Percentiles rank a stretch among this genome's conserved stretches.
These are phyloP conservation scores for Thielaviopsis musarum DNA, from an alignment of 2,329 filamentous ascomycete species.

Conservation along the genomic window DNA sequence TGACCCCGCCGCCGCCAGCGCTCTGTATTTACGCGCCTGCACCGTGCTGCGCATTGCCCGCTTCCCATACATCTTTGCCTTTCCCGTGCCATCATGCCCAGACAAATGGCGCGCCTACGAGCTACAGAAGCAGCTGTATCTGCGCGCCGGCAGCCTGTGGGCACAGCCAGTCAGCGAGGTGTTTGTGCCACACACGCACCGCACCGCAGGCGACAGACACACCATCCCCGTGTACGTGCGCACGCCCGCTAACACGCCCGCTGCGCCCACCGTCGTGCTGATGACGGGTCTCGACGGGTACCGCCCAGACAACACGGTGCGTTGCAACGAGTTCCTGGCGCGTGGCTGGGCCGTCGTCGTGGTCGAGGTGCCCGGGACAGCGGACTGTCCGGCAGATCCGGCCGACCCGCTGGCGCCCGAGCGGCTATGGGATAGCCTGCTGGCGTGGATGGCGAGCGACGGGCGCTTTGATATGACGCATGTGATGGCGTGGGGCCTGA, in stretches of 20 bases:
- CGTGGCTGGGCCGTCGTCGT: constrained; percentile 48
- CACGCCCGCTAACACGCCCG: constrained; percentile 29
- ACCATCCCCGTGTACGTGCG: constrained; percentile 50
- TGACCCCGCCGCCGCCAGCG: constrained; percentile 36
- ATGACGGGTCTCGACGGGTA: constrained; percentile 48
- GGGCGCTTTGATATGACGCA: constrained; percentile 37
- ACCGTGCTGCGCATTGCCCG: constrained; percentile 58
- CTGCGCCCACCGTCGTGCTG: constrained; percentile 33
- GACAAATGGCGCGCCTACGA: constrained; percentile 47
- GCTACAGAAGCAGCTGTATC: constrained; percentile 45
- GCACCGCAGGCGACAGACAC: constrained; percentile 31
- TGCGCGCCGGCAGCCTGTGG: constrained; percentile 38
- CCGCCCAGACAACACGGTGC: constrained; percentile 42
- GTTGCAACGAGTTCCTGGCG: constrained; percentile 42
- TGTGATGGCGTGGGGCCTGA: constrained; percentile 47
- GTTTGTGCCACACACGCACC: constrained; percentile 39
- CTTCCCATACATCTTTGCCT: constrained; percentile 41
- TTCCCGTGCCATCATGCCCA: constrained; percentile 22
- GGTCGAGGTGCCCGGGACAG: constrained; percentile 33
- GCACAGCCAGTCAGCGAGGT: constrained; percentile 44
- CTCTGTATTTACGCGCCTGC: constrained; percentile 52
- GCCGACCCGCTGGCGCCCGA: constrained; percentile 42
- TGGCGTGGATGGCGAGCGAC: constrained; percentile 39
- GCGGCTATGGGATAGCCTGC: constrained; percentile 42
- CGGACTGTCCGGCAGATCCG: constrained; percentile 48